phyloP scores from a whole-genome alignment of 169 alveolate species.

The Eimeria praecox region DNA sequence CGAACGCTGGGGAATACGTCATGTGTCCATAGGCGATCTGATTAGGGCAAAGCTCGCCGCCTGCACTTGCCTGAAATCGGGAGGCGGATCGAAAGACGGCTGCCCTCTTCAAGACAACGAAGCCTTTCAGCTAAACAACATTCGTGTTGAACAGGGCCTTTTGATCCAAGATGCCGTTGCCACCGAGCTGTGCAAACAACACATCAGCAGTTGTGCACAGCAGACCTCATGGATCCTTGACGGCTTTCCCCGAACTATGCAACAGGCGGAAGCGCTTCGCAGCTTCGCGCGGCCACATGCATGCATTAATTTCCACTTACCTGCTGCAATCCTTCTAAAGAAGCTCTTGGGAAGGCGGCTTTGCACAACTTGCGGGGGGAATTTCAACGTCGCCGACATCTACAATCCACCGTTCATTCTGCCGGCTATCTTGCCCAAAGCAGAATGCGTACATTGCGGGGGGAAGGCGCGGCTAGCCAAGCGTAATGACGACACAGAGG shows the following conservation, averaged over 20 bases:
- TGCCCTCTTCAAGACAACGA: background rate
- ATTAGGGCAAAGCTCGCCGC: slow-evolving; percentile 67
- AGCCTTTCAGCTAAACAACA: background rate
- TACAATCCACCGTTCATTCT: slow-evolving; percentile 74
- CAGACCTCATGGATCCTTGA: slow-evolving; percentile 82
- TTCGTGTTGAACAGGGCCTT: slow-evolving; percentile 69
- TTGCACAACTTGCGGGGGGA: slow-evolving; percentile 80
- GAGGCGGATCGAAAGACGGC: background rate
- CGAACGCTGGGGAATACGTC: slow-evolving; percentile 63
- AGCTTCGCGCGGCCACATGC: slow-evolving; percentile 64
- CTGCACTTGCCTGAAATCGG: background rate
- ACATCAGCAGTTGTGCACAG: background rate
- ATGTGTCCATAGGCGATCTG: slow-evolving; percentile 82
- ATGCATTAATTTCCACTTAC: slow-evolving; percentile 80
- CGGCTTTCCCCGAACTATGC: slow-evolving; percentile 86
- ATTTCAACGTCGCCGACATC: slow-evolving; percentile 82
- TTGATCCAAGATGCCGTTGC: slow-evolving; percentile 83
- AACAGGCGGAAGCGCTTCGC: slow-evolving; percentile 80
- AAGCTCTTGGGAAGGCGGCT: slow-evolving; percentile 81
- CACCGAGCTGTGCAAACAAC: slow-evolving; percentile 53
- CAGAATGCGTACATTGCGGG: slow-evolving; percentile 55
- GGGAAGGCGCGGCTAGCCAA: slow-evolving; percentile 23
- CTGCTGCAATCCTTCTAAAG: slow-evolving; percentile 27
- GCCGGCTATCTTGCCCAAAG: slow-evolving; percentile 80
- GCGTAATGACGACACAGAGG: slow-evolving; percentile 80